Evolutionary conservation across 805 yeast species (phyloP).

Genomic region (Candida vaughaniae): DNA sequence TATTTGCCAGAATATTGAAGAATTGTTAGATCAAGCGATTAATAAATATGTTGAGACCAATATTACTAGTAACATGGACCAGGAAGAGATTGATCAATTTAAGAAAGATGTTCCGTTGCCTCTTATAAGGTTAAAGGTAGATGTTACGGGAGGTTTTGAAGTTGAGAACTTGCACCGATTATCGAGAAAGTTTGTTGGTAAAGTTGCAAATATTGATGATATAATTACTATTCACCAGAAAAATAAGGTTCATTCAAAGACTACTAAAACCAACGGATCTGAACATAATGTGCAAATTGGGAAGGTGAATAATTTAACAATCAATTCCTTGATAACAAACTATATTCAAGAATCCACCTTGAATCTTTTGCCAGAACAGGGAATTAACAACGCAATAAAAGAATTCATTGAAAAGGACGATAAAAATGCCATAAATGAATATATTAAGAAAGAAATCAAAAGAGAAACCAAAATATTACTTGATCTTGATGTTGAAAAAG

Average conservation of each 20-base stretch:
- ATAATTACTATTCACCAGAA: slow-evolving; percentile 69
- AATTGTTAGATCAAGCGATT: slow-evolving; percentile 57
- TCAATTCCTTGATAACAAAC: slow-evolving; percentile 49
- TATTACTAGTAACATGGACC: slow-evolving; percentile 12
- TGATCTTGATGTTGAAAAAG: slow-evolving; percentile 42
- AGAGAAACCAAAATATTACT: slow-evolving; percentile 51
- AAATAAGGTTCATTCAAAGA: slow-evolving; percentile 22
- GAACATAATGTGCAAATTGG: background rate
- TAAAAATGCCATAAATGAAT: slow-evolving; percentile 64
- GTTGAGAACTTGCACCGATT: slow-evolving; percentile 89
- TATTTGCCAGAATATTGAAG: slow-evolving; percentile 63
- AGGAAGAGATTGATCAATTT: slow-evolving; percentile 2
- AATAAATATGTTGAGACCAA: slow-evolving; percentile 43
- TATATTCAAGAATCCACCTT: slow-evolving; percentile 63
- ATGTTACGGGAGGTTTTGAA: slow-evolving; percentile 86
- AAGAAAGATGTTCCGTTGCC: slow-evolving; percentile 64
- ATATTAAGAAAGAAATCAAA: slow-evolving; percentile 54
- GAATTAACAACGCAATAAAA: slow-evolving; percentile 70
- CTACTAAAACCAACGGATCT: background rate
- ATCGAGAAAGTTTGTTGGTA: slow-evolving; percentile 86
- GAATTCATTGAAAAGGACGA: slow-evolving; percentile 82
- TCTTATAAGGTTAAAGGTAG: slow-evolving; percentile 76
- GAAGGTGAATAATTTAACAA: slow-evolving; percentile 5
- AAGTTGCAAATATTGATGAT: slow-evolving; percentile 88
- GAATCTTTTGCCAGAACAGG: slow-evolving; percentile 69